These are phyloP conservation scores for Dactylellina haptotyla DNA, from an alignment of 2,329 filamentous ascomycete genomes.

Conservation along the genomic window DNA sequence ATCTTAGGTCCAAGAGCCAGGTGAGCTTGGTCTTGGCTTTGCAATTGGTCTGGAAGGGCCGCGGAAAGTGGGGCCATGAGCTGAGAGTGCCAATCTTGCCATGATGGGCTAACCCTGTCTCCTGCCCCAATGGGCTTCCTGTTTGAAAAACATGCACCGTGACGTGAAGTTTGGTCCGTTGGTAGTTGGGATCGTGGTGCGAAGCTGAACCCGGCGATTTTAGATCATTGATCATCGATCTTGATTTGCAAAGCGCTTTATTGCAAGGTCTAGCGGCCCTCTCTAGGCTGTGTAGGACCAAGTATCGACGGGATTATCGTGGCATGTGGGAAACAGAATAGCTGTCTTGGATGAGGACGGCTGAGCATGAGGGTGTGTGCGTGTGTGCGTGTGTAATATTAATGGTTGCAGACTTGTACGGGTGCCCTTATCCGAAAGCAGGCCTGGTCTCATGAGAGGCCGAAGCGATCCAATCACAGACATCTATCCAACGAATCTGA, in stretches of 20 bases:
- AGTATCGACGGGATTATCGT: slow-evolving; percentile 14
- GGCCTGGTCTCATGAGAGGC: slow-evolving; percentile 22
- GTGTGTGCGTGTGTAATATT: no score
- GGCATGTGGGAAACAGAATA: slow-evolving; percentile 33
- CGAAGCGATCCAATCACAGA: slow-evolving; percentile 51
- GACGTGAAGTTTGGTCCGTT: slow-evolving; percentile 47
- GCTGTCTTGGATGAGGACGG: slow-evolving; percentile 25
- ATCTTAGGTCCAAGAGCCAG: slow-evolving; percentile 42
- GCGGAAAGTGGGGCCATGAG: slow-evolving; percentile 51
- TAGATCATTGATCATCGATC: slow-evolving; percentile 49
- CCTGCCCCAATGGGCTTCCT: slow-evolving; percentile 18
- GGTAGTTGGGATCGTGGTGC: slow-evolving; percentile 28
- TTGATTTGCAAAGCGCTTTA: not conserved
- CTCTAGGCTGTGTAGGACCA: not conserved
- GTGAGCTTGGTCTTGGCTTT: slow-evolving; percentile 41
- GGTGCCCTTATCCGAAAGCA: slow-evolving; percentile 49
- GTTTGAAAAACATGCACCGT: slow-evolving; percentile 26
- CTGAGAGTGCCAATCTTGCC: not conserved
- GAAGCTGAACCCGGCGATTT: slow-evolving; percentile 14
- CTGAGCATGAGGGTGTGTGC: slow-evolving; percentile 22
- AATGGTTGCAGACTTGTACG: slow-evolving; percentile 46
- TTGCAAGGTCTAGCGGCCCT: not conserved
- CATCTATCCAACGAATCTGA: slow-evolving; percentile 12
- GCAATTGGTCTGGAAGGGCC: slow-evolving; percentile 30
- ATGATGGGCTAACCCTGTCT: slow-evolving; percentile 28